Base-by-base conservation (phyloP, 441 rosid genomes). In the Erodium texanum region DNA sequence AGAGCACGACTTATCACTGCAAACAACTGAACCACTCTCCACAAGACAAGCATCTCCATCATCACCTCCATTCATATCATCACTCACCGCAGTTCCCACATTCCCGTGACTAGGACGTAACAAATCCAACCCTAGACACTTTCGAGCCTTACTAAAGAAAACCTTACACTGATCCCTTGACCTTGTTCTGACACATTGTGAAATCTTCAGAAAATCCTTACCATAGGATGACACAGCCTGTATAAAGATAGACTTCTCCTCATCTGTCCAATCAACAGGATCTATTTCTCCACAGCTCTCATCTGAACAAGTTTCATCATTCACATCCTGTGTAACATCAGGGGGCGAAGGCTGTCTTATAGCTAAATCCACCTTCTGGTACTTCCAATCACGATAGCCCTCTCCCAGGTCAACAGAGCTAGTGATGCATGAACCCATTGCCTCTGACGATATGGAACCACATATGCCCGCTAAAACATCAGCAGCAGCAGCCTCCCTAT, bases 91-190 rank as follows among this genome's bases (percentile, higher is more conserved):
- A 18, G 85, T 73, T 56, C 88, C 82, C 15, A 66, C 45, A 71
- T 74, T 77, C 67, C 79, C 83, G 73, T 71, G 72, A 64, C 75
- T 80, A 64, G 85, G 77, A 71, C 74, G 89, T 68, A 90, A 56
- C 67, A 56, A 71, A 80, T 96, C 99, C 82, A 96, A 79, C 24
- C 97, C 94, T 65, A 96, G 92, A 77, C 97, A 89, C 77, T 89
- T 96, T 58, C 95, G 84, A 69, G 89, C 96, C 87, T 95, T 95
- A 80, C 96, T 90, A 68, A 79, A 95, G 78, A 92, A 95, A 72
- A 93, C 88, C 81, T 79, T 87, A 70, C 99, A 95, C 73, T 95
- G 93, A 72, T 87, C 91, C 76, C 74, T 79, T 41, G 98, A 84
- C 73, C 90, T 89, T 66, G 99, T 88, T 71, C 85, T 66, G 9